Evolutionary conservation across 192 early-diverging fungal species (phyloP).

Genomic region (Entomortierella chlamydospora): DNA sequence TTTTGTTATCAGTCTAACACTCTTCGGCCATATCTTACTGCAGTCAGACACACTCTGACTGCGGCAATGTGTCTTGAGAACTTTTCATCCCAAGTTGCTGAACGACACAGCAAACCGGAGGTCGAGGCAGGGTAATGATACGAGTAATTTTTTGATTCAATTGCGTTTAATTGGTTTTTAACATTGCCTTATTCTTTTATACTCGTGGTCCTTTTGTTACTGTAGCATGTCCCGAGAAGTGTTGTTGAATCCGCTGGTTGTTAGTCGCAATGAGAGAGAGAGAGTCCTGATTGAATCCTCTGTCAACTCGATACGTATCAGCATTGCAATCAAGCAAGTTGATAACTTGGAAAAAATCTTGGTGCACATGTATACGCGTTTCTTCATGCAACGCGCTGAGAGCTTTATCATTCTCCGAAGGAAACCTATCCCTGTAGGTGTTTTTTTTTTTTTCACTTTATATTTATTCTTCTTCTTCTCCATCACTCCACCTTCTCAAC

Average conservation of each 20-base stretch:
- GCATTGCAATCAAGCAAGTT: not conserved
- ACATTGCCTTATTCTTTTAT: too few relatives aligned
- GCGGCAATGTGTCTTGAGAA: constrained; percentile 2
- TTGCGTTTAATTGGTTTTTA: too few relatives aligned
- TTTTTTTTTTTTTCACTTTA: too few relatives aligned
- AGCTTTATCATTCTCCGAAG: constrained; percentile 4
- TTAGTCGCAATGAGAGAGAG: not conserved
- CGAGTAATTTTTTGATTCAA: not conserved
- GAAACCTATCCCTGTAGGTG: not conserved
- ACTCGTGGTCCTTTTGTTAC: too few relatives aligned
- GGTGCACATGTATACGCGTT: constrained; percentile 1
- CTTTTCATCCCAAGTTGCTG: constrained; percentile 3
- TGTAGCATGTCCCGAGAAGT: not conserved
- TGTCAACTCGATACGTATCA: constrained; percentile 2
- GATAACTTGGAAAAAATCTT: not conserved
- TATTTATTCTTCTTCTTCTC: too few relatives aligned
- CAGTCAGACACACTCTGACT: not conserved
- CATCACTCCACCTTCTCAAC: too few relatives aligned
- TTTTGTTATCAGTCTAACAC: too few relatives aligned
- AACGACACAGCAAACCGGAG: constrained; percentile 1
- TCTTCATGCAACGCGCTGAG: constrained; percentile 7
- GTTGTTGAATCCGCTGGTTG: not conserved
- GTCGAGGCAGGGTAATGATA: not conserved
- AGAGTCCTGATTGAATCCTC: not conserved
- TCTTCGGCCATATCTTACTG: not conserved